Evolutionary conservation across 768 basidiomycete species (phyloP), one percentile per base, ranked within the genome.

Genomic region (Pleurotus cornucopiae): DNA sequence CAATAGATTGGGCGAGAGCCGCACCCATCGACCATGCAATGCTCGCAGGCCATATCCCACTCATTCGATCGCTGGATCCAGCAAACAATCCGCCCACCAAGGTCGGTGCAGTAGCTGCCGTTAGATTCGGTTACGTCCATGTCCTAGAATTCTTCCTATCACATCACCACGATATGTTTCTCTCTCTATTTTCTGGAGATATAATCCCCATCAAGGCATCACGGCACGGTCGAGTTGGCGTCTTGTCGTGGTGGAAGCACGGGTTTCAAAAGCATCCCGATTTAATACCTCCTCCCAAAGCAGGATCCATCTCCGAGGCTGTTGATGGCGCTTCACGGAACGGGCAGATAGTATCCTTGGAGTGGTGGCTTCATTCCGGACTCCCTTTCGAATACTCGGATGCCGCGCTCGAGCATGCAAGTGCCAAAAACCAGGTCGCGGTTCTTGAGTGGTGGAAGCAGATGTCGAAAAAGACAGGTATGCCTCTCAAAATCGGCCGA

Each of bases 391-490:
- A 88, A 61, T 91, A 91, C 65, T 87, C 90, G 39, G 89, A 91
- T 61, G 82, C 83, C 7, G 85, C 91, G 1, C 82, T 94, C 37
- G 88, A 91, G 63, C 79, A 83, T 58, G 91, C 91, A 4, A 89
- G 87, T 56, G 78, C 88, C 14, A 90, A 85, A 64, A 88, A 88
- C 58, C 86, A 84, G 62, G 74, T 91, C n/a, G 72, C 78, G 3
- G 84, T 91, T 4, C 79, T 94, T 43, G 85, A 88, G 37, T 94
- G 91, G 91, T 94, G 91, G 91, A 84, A 85, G 60, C 72, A 73
- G 46, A 84, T 86, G 57, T 72, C 82, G 61, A 67, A 68, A 30
- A 68, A 67, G 45, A 67, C 68, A 2, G 73, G 75, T 3, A 71
- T 91, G 30, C 79, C 82, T 9, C 81, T 94, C 61, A 91, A 91